Evolutionary conservation across 2,329 filamentous ascomycete genomes (phyloP).

Genomic region (Neofusicoccum parvum): DNA sequence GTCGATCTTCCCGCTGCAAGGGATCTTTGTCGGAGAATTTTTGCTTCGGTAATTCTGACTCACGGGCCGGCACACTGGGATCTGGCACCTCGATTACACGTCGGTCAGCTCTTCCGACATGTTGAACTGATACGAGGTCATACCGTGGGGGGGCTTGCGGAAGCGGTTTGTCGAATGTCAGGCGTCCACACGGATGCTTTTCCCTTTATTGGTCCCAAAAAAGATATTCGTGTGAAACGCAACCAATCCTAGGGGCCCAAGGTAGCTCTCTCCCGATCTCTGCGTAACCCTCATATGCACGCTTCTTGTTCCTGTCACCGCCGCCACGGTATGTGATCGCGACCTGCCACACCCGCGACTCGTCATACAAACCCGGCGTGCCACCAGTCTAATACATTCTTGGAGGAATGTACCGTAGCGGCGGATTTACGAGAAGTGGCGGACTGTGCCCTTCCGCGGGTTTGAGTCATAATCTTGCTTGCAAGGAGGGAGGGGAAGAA

Average conservation of each 20-base stretch:
- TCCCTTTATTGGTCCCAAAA: not conserved
- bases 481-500: not conserved
- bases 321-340: not conserved
- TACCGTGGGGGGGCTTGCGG: not conserved
- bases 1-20: too few species aligned
- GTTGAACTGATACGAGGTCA: not conserved
- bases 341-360: not conserved
- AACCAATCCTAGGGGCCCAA: not conserved
- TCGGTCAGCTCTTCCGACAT: not conserved
- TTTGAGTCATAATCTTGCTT: not conserved
- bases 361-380: not conserved
- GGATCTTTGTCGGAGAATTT: too few species aligned
- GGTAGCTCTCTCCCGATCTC: not conserved
- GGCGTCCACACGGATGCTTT: not conserved
- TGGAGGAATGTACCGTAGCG: not conserved
- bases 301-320: constrained; percentile 16
- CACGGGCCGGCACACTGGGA: too few species aligned
- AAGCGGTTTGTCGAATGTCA: not conserved
- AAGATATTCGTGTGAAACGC: not conserved
- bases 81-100: too few species aligned
- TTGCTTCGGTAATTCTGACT: too few species aligned
- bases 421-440: not conserved
- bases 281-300: constrained; percentile 2
- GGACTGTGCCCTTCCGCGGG: not conserved
- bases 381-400: not conserved